Evolutionary conservation across 306 rosid genomes (phyloP).

Genomic region (Heteromeles arbutifolia): DNA sequence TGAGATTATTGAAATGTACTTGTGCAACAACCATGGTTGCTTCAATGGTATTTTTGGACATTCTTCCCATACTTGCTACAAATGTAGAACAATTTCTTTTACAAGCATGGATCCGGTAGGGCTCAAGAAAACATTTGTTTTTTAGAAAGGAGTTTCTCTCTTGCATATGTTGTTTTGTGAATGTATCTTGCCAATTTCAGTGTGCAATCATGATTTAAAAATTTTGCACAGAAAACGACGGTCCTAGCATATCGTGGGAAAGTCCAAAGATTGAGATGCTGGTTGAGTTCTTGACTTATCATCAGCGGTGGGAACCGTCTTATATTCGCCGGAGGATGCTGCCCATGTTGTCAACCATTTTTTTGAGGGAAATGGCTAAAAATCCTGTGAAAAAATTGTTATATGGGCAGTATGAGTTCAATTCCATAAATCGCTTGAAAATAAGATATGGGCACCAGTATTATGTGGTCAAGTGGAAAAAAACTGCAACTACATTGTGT

Average conservation of each 20-base stretch:
- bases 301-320: constrained; percentile 74
- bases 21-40: constrained; percentile 51
- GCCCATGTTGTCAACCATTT: constrained; percentile 80
- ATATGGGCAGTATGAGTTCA: constrained; percentile 63
- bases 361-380: constrained; percentile 55
- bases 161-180: background rate
- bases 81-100: background rate
- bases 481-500: constrained; percentile 7
- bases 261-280: constrained; percentile 56
- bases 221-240: constrained; percentile 39
- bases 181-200: constrained; percentile 5
- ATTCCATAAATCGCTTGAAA: constrained; percentile 63
- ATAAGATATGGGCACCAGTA: constrained; percentile 50
- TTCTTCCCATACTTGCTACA: background rate
- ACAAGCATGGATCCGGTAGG: background rate
- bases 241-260: constrained; percentile 49
- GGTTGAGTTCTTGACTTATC: constrained; percentile 57
- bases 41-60: constrained; percentile 41
- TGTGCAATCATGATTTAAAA: constrained; percentile 4
- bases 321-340: constrained; percentile 55
- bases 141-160: background rate
- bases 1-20: constrained; percentile 62
- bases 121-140: background rate
- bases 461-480: constrained; percentile 77
- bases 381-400: constrained; percentile 30